Base-by-base conservation (phyloP, 441 rosid species). In the Gossypium laxum region DNA sequence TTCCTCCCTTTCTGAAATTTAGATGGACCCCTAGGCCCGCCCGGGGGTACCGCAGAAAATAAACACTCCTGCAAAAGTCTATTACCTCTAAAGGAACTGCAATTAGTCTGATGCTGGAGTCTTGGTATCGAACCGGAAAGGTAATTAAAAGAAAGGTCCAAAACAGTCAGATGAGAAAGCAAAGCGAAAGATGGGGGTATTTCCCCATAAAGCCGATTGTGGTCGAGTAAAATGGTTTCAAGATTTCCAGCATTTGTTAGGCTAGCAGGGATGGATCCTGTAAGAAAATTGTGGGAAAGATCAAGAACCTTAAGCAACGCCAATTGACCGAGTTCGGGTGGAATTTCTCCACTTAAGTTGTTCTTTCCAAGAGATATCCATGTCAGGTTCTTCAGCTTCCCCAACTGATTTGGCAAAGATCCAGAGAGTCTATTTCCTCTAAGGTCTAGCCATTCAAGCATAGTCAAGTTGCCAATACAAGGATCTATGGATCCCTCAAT, bases 71-170 rank as follows among this genome's bases (percentile, higher is more conserved):
- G 72, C 76, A 84, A 74, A 60, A 69, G 71, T 14, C 2, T 34
- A 28, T 88, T 88, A 8, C 86, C 91, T 47, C 54, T 61, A 19
- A 82, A 86, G 61, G 74, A 71, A 70, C 65, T 55, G 69, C 90
- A 88, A 70, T 77, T 76, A 26, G 4, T 74, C 14, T 26, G 75
- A 59, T 77, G 75, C 12, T 14, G 78, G 38, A 88, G 75, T 17
- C 15, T 58, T 7, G 86, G 89, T 72, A 88, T 77, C 62, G 47
- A 72, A 65, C 92, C 90, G 14, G 89, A 83, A 64, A 88, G 83
- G 51, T 88, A 82, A 71, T 88, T 88, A 78, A 81, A 86, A 26
- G 92, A 85, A 58, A 86, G 79, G 74, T 86, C 75, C 38, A 88
- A 75, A 14, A 71, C 54, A 58, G 76, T 72, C 18, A 88, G 88